Percentiles rank a stretch among this genome's conserved stretches.
Evolutionary conservation across 2,329 filamentous ascomycete species (phyloP).

Genomic region (Metarhizium anisopliae): DNA sequence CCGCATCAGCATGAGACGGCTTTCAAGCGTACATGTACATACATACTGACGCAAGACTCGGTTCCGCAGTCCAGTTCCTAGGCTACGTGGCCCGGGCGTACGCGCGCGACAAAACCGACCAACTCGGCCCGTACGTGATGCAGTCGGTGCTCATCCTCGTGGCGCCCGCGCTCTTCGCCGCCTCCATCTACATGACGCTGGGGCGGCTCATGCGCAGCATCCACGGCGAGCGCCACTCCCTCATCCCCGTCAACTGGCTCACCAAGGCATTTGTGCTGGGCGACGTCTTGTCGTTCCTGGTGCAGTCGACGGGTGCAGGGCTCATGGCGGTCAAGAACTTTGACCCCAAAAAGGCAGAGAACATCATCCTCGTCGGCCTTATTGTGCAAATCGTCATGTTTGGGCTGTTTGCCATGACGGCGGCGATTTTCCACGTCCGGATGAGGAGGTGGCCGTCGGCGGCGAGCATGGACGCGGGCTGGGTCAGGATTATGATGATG

Average conservation of each 20-base stretch:
- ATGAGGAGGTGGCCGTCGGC: conserved; percentile 13
- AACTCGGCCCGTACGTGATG: conserved; percentile 28
- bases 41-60: too few relatives aligned
- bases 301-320: conserved; percentile 39
- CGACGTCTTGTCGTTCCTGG: conserved; percentile 42
- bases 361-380: conserved; percentile 47
- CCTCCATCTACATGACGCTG: conserved; percentile 42
- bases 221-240: conserved; percentile 22
- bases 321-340: conserved; percentile 16
- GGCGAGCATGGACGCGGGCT: conserved; percentile 14
- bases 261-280: conserved; percentile 47
- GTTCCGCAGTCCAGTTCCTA: conserved; percentile 30
- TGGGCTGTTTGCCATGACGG: conserved; percentile 41
- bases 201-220: conserved; percentile 32
- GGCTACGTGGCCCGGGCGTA: conserved; percentile 28
- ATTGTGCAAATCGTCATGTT: conserved; percentile 50
- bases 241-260: conserved; percentile 30
- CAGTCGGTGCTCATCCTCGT: conserved; percentile 35
- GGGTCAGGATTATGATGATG: conserved; percentile 25
- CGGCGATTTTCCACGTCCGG: conserved; percentile 38
- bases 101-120: conserved; percentile 18
- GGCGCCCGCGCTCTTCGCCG: conserved; percentile 39
- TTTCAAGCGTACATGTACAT: too few relatives aligned
- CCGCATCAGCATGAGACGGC: too few relatives aligned
- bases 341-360: conserved; percentile 28